Base-by-base conservation (phyloP, 257 asterid genomes). In the Knoxia roxburghii region DNA sequence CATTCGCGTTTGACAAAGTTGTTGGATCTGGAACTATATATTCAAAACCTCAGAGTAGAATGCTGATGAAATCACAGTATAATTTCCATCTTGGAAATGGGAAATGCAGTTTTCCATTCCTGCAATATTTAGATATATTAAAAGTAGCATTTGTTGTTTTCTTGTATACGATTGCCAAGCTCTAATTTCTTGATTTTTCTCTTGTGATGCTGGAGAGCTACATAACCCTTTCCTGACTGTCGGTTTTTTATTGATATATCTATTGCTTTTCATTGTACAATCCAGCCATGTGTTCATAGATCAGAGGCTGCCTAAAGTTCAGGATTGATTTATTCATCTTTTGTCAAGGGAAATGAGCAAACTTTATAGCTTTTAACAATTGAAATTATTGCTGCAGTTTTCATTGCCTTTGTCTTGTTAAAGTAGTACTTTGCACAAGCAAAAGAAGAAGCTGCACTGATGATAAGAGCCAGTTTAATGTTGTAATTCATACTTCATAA, bases 1-100 rank as follows among this genome's bases (percentile, higher is more conserved):
- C 30, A 46, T 18, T 33, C 57, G 50, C 57, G 72, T 65, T 73
- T 65, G 55, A 67, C 72, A 67, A 57, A 35, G 64, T 63, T 73
- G 72, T 54, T n/a, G n/a, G n/a, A 66, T 37, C 68, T 58, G 63
- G 52, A 29, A 48, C n/a, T 17, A 27, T 17, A n/a, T 52, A 55
- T 61, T 29, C 40, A 23, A 23, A 54, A 24, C 40, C 26, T 71
- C 53, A 51, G 39, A 3, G 45, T 41, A 35, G 29, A 56, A 52
- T 51, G 65, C 65, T 52, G 65, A 71, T 71, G 23, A 26, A 21
- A 27, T 26, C 11, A 14, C 61, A 14, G 1, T 15, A 11, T 62
- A 21, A 40, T n/a, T 68, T 8, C 15, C 18, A 64, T 41, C 35
- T 20, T 51, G 49, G 43, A 37, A 35, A 32, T 23, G 18, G 11